Evolutionary conservation across 1,284 basidiomycete species (phyloP).

Genomic region (Austroboletus rostrupii): DNA sequence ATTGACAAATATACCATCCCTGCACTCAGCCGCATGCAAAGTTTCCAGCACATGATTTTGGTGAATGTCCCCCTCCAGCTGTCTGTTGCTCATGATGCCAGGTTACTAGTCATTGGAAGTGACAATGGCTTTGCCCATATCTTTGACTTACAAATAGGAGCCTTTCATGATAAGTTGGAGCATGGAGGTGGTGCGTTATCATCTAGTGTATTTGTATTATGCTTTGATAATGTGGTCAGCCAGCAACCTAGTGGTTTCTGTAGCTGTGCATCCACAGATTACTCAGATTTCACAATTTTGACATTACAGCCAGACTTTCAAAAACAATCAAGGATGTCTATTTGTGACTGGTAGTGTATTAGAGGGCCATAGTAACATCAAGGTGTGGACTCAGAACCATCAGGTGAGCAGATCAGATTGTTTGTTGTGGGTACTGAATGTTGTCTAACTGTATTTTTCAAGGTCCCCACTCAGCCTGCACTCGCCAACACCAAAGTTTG

Average conservation of each 20-base stretch:
- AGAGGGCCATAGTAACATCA: not conserved
- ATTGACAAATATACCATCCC: not conserved
- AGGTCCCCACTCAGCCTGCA: not conserved
- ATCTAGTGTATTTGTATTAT: not conserved
- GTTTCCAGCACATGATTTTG: not conserved
- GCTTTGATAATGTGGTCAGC: not conserved
- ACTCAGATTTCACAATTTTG: too few relatives aligned
- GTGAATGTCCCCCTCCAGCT: too few relatives aligned
- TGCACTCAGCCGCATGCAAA: not conserved
- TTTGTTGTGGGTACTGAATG: not conserved
- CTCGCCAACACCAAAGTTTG: not conserved
- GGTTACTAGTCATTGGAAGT: too few relatives aligned
- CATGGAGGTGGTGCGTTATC: too few relatives aligned
- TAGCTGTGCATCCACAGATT: not conserved
- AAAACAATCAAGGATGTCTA: not conserved
- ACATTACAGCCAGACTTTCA: too few relatives aligned
- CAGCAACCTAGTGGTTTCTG: not conserved
- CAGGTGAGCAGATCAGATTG: not conserved
- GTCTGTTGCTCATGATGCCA: too few relatives aligned
- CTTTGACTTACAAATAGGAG: too few relatives aligned
- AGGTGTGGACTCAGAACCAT: not conserved
- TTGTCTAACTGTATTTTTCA: not conserved
- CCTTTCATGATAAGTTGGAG: too few relatives aligned
- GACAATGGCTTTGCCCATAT: too few relatives aligned
- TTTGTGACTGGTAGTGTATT: not conserved